phyloP scores from a whole-genome alignment of 768 basidiomycete genomes.

The Pisolithus tinctorius region DNA sequence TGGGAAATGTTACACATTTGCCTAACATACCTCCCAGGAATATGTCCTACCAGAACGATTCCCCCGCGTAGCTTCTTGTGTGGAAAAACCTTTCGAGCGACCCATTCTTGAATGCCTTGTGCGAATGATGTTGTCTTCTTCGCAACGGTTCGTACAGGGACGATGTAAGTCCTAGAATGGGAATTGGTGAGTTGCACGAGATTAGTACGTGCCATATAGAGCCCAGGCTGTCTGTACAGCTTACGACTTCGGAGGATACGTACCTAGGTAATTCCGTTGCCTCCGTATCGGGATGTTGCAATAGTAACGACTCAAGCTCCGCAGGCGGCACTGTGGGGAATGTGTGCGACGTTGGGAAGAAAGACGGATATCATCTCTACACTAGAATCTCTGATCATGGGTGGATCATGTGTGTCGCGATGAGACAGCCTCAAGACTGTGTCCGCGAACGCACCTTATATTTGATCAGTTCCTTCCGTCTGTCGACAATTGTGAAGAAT shows the following conservation, averaged over 20 bases:
- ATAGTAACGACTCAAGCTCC: slow-evolving; percentile 71
- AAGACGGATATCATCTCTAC: slow-evolving; percentile 25
- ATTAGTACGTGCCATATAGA: not conserved
- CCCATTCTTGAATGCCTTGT: slow-evolving; percentile 54
- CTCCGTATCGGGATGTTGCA: slow-evolving; percentile 64
- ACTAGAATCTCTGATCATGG: slow-evolving; percentile 60
- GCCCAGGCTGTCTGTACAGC: no score
- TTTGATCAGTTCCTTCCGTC: slow-evolving; percentile 71
- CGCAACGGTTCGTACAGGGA: slow-evolving; percentile 13
- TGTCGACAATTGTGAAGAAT: slow-evolving; percentile 67
- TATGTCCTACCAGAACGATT: slow-evolving; percentile 49
- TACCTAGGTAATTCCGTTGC: slow-evolving; percentile 80
- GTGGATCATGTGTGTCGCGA: no score
- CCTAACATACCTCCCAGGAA: slow-evolving; percentile 26
- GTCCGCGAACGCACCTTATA: slow-evolving; percentile 44
- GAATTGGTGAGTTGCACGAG: not conserved
- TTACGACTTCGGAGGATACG: no score
- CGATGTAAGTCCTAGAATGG: slow-evolving; percentile 54
- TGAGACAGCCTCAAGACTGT: not conserved
- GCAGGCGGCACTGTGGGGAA: slow-evolving; percentile 66
- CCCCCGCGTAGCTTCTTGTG: slow-evolving; percentile 80
- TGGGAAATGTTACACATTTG: not conserved
- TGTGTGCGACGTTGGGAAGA: not conserved
- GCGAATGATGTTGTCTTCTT: slow-evolving; percentile 29
- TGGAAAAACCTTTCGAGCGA: slow-evolving; percentile 55